A percentile compares a stretch with the other conserved stretches of the same genome.
phyloP scores from a whole-genome alignment of 2,329 filamentous ascomycete genomes.

The Microsporum ferrugineum region DNA sequence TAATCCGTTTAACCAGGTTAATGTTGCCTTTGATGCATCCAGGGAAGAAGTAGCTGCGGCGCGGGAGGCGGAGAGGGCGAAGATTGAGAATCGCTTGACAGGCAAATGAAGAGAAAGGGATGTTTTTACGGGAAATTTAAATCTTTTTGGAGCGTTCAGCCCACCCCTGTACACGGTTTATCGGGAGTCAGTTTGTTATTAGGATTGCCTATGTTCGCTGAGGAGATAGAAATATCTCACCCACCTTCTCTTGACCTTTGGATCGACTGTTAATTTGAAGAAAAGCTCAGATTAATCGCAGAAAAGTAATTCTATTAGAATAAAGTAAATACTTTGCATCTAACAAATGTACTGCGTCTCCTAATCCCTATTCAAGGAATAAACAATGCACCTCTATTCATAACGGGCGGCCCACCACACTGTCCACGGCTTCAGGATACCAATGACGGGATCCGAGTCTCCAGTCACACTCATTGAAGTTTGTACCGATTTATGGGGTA shows the following conservation, averaged over 20 bases:
- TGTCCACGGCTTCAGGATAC: background rate
- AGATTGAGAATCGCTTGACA: constrained; percentile 59
- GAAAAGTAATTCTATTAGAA: background rate
- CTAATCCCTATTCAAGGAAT: background rate
- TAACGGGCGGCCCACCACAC: background rate
- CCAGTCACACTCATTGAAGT: background rate
- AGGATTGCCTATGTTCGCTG: too few relatives aligned
- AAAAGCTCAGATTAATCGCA: background rate
- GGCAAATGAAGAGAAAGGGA: background rate
- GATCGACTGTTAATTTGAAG: too few relatives aligned
- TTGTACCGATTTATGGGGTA: background rate
- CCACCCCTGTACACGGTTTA: background rate
- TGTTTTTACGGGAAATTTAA: background rate
- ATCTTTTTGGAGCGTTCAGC: background rate
- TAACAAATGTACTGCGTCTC: background rate
- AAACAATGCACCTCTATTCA: constrained; percentile 1
- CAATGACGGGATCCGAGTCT: background rate
- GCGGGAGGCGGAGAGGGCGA: constrained; percentile 54
- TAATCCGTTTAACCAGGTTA: constrained; percentile 87
- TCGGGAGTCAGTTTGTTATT: background rate
- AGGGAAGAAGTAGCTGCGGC: constrained; percentile 64
- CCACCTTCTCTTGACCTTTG: too few relatives aligned
- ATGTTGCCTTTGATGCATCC: constrained; percentile 61
- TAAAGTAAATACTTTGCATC: background rate
- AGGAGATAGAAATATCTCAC: too few relatives aligned